phyloP scores from a whole-genome alignment of 225 moss, liverwort and hornwort species.

The Marchantia paleacea region DNA sequence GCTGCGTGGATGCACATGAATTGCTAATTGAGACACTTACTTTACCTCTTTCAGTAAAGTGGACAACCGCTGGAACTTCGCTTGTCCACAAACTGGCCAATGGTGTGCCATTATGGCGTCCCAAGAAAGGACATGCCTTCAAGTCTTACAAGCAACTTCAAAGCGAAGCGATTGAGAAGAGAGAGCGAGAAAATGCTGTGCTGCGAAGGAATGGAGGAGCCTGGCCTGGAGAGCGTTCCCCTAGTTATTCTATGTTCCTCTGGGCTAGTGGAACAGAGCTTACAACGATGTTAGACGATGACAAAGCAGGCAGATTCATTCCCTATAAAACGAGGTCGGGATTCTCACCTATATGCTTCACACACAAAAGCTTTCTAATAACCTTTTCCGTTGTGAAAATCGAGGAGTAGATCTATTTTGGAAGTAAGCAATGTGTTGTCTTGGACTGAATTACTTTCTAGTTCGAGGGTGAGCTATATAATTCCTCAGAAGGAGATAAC shows the following conservation, averaged over 20 bases:
- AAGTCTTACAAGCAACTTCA: conserved; percentile 94
- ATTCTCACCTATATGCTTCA: background rate
- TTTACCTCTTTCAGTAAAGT: conserved; percentile 54
- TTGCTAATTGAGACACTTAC: background rate
- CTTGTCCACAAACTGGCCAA: conserved; percentile 81
- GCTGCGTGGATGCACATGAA: background rate
- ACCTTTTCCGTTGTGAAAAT: no score
- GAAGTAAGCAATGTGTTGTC: no score
- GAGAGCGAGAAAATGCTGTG: conserved; percentile 91
- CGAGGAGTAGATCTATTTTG: no score
- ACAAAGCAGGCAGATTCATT: conserved; percentile 63
- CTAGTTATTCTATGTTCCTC: conserved; percentile 75
- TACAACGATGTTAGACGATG: conserved; percentile 64
- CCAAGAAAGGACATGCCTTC: conserved; percentile 79
- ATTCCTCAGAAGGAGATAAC: no score
- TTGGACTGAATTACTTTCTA: no score
- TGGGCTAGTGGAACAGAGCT: conserved; percentile 96
- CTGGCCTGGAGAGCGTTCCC: conserved; percentile 92
- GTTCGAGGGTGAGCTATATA: background rate
- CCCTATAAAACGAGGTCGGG: conserved; percentile 67
- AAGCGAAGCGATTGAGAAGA: conserved; percentile 83
- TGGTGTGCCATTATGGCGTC: conserved; percentile 77
- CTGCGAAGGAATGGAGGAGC: conserved; percentile 63
- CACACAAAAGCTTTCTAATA: background rate
- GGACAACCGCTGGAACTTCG: conserved; percentile 69